Conservation (phyloP, 306 rosid genomes). For the Prunus salicina region DNA sequence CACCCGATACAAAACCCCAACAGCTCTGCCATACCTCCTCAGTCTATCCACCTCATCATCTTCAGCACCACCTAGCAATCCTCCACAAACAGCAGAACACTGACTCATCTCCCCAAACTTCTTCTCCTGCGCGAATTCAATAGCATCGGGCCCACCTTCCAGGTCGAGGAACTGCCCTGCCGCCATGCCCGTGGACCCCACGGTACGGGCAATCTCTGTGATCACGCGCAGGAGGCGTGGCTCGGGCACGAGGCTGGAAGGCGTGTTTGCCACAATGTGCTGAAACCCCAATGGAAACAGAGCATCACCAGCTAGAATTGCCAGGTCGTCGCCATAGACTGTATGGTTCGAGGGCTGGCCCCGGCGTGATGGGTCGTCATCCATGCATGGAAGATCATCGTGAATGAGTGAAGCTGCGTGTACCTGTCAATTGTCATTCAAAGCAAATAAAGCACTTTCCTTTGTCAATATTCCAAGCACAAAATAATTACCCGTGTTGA, state of each 20-base stretch:
- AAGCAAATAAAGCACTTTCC: not conserved
- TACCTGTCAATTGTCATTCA: slow-evolving; percentile 49
- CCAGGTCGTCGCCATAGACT: slow-evolving; percentile 85
- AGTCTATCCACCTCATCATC: slow-evolving; percentile 72
- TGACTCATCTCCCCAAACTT: slow-evolving; percentile 94
- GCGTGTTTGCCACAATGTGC: slow-evolving; percentile 88
- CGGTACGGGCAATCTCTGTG: slow-evolving; percentile 78
- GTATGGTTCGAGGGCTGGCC: slow-evolving; percentile 90
- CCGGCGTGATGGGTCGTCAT: slow-evolving; percentile 75
- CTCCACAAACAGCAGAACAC: slow-evolving; percentile 95
- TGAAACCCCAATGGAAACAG: slow-evolving; percentile 88
- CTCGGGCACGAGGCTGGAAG: slow-evolving; percentile 70
- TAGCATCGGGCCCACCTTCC: slow-evolving; percentile 61
- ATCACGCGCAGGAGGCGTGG: slow-evolving; percentile 68
- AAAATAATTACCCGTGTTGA: not conserved
- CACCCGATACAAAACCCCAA: slow-evolving; percentile 73
- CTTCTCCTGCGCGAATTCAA: slow-evolving; percentile 80
- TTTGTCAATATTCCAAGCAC: not conserved
- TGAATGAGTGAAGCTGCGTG: slow-evolving; percentile 94
- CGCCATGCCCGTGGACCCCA: slow-evolving; percentile 96
- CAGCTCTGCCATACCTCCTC: slow-evolving; percentile 86
- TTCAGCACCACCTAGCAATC: slow-evolving; percentile 77
- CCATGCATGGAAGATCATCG: slow-evolving; percentile 97
- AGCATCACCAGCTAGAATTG: slow-evolving; percentile 88
- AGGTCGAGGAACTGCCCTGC: slow-evolving; percentile 95